Percentiles rank a stretch among this genome's conserved stretches.
Conservation (phyloP, 1,284 basidiomycete species). For the Malassezia vespertilionis region DNA sequence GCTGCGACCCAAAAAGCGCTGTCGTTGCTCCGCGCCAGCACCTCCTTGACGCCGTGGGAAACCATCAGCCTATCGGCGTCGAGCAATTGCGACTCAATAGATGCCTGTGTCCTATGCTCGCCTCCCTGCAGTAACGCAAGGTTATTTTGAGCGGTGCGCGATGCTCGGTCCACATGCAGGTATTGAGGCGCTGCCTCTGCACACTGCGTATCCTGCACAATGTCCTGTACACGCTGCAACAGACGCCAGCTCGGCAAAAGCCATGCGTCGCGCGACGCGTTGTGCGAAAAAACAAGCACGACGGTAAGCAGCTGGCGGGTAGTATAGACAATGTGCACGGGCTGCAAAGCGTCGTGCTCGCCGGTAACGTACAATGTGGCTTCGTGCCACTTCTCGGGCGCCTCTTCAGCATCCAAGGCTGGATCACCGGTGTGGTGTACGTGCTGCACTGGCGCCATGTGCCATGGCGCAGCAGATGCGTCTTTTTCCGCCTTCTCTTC, state of each 20-base stretch:
- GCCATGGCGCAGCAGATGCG: too few relatives aligned
- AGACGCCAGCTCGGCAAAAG: constrained; percentile 4
- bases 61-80: constrained; percentile 2
- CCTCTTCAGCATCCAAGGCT: constrained; percentile 12
- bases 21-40: constrained; percentile 11
- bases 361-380: constrained; percentile 1
- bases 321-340: background rate
- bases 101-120: background rate
- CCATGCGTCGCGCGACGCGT: background rate
- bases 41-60: background rate
- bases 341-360: background rate
- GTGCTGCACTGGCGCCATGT: too few relatives aligned
- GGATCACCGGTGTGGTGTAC: too few relatives aligned
- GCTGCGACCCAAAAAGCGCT: constrained; percentile 11
- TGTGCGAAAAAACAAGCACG: constrained; percentile 5
- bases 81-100: constrained; percentile 12
- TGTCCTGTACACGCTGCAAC: constrained; percentile 10
- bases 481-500: too few relatives aligned
- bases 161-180: constrained; percentile 4
- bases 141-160: background rate
- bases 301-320: constrained; percentile 12
- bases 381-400: constrained; percentile 3
- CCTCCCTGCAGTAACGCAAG: background rate
- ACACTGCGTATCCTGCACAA: constrained; percentile 9
- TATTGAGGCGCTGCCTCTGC: background rate